A percentile compares a stretch with the other conserved stretches of the same genome.
Evolutionary conservation across 208 protist species (phyloP).

Genomic region (Crithidia brevicula): DNA sequence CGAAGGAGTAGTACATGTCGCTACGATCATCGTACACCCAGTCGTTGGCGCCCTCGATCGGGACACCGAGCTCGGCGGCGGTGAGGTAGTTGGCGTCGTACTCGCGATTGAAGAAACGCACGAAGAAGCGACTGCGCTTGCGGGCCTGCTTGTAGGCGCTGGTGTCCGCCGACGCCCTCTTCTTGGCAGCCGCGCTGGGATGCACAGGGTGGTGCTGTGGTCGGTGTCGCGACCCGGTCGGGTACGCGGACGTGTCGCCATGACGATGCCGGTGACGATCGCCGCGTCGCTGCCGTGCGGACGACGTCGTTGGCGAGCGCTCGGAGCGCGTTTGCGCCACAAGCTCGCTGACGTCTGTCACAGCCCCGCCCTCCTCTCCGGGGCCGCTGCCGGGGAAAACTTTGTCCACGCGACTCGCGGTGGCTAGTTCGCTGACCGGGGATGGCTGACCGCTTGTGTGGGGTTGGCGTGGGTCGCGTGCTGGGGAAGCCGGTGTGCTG

Average conservation of each 20-base stretch:
- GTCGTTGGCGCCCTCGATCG: constrained; percentile 69
- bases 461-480: not conserved
- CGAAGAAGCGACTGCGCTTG: constrained; percentile 16
- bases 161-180: not conserved
- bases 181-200: not conserved
- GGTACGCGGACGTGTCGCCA: not conserved
- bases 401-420: not conserved
- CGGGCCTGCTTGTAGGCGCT: constrained; percentile 9
- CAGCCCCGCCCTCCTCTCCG: not conserved
- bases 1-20: constrained; percentile 86
- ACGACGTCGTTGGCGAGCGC: not conserved
- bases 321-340: not conserved
- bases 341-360: not conserved
- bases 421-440: not conserved
- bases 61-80: constrained; percentile 68
- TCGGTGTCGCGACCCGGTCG: not conserved
- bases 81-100: constrained; percentile 63
- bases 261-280: not conserved
- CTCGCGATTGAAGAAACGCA: constrained; percentile 38
- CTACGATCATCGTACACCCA: constrained; percentile 86
- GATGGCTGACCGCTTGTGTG: not conserved
- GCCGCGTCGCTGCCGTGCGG: not conserved
- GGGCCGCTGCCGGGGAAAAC: not conserved
- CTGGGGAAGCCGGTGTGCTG: not conserved
- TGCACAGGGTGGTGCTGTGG: constrained; percentile 7